phyloP scores from a whole-genome alignment of 169 alveolate genomes.

The Cryptosporidium andersoni region DNA sequence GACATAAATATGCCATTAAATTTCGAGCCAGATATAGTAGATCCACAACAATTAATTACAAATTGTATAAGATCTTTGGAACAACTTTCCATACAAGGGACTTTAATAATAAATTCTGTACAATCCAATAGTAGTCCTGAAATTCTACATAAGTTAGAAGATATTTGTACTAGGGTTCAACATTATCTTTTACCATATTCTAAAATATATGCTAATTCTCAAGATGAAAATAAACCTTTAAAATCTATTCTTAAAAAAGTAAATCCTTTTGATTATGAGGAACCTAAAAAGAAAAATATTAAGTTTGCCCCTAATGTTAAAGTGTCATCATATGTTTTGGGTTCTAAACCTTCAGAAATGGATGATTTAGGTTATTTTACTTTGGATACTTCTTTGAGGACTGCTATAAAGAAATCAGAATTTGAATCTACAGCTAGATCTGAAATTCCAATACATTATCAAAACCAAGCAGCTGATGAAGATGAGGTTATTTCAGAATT shows the following conservation, averaged over 20 bases:
- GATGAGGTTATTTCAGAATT: neutral
- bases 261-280: neutral
- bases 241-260: slow-evolving; percentile 40
- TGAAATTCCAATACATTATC: slow-evolving; percentile 14
- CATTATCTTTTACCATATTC: slow-evolving; percentile 25
- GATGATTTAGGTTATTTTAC: neutral
- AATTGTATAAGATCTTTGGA: slow-evolving; percentile 56
- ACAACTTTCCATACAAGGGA: slow-evolving; percentile 30
- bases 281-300: slow-evolving; percentile 19
- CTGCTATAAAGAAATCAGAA: slow-evolving; percentile 13
- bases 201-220: slow-evolving; percentile 19
- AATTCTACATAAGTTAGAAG: slow-evolving; percentile 14
- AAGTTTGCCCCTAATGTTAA: slow-evolving; percentile 20
- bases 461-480: neutral
- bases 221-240: neutral
- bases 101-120: slow-evolving; percentile 4
- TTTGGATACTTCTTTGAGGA: slow-evolving; percentile 28
- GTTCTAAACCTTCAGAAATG: slow-evolving; percentile 8
- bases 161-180: slow-evolving; percentile 40
- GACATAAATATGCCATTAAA: slow-evolving; percentile 16
- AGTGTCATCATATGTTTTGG: slow-evolving; percentile 9
- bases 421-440: slow-evolving; percentile 29
- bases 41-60: slow-evolving; percentile 55
- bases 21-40: slow-evolving; percentile 59
- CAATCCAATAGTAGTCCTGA: slow-evolving; percentile 3